A percentile compares a stretch with the other conserved stretches of the same genome.
phyloP scores from a whole-genome alignment of 768 basidiomycete species.

The Termitomyces sp. region DNA sequence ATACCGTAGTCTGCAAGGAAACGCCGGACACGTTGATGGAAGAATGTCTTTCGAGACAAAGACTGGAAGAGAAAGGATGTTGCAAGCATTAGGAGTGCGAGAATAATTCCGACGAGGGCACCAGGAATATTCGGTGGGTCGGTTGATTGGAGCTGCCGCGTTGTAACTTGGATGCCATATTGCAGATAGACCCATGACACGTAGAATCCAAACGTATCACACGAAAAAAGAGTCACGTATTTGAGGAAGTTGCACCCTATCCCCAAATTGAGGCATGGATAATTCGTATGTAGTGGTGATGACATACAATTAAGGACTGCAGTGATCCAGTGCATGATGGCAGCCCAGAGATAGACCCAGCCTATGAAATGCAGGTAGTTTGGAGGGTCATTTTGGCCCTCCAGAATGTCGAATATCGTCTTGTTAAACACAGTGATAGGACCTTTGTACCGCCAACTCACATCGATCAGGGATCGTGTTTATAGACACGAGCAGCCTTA shows the following conservation, averaged over 20 bases:
- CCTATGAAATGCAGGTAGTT: conserved; percentile 83
- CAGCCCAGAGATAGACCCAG: conserved; percentile 91
- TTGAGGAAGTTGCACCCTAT: conserved; percentile 77
- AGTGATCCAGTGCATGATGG: conserved; percentile 79
- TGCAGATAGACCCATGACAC: conserved; percentile 88
- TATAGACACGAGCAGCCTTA: conserved; percentile 14
- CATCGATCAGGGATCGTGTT: not conserved
- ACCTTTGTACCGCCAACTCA: conserved; percentile 34
- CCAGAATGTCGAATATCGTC: conserved; percentile 76
- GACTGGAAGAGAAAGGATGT: conserved; percentile 69
- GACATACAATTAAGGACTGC: conserved; percentile 66
- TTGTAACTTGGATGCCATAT: conserved; percentile 82
- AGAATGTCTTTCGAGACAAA: conserved; percentile 55
- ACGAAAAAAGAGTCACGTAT: conserved; percentile 87
- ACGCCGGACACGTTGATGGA: conserved; percentile 68
- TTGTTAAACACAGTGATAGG: conserved; percentile 94
- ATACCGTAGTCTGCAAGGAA: conserved; percentile 88
- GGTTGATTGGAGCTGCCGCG: conserved; percentile 52
- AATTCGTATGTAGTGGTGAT: not conserved
- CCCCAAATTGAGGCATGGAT: not conserved
- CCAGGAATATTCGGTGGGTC: conserved; percentile 34
- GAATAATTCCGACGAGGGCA: conserved; percentile 58
- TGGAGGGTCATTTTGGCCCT: conserved; percentile 51
- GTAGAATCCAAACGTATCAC: conserved; percentile 91
- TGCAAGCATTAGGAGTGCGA: conserved; percentile 74